phyloP scores from a whole-genome alignment of 345 rosid genomes.

The Raphanus raphanistrum region DNA sequence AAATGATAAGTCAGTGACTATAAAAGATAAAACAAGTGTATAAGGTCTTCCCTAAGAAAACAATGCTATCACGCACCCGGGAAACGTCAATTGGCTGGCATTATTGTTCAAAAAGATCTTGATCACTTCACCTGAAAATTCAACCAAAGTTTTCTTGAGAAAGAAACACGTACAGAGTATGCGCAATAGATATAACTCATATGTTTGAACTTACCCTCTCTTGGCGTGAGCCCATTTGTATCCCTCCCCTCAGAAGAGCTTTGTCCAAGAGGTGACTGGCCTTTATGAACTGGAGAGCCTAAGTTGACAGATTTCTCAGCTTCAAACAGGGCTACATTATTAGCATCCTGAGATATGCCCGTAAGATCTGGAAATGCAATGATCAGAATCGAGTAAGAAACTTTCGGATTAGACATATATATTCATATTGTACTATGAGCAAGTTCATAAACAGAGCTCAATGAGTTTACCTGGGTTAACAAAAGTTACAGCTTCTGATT shows the following conservation, averaged over 20 bases:
- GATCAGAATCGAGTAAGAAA: conserved; percentile 29
- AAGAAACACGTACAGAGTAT: background rate
- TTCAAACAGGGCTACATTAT: conserved; percentile 57
- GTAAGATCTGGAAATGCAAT: conserved; percentile 48
- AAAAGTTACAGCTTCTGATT: conserved; percentile 30
- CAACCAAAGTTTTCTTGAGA: conserved; percentile 26
- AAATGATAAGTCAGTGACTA: background rate
- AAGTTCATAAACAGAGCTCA: conserved; percentile 27
- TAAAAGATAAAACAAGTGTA: background rate
- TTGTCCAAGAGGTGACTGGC: conserved; percentile 68
- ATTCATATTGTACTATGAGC: background rate
- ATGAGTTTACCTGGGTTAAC: conserved; percentile 29
- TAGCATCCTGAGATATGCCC: conserved; percentile 45
- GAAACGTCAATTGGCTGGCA: conserved; percentile 71
- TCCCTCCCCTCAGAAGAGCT: conserved; percentile 46
- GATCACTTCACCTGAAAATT: conserved; percentile 63
- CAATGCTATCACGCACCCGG: conserved; percentile 56
- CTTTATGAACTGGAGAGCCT: conserved; percentile 60
- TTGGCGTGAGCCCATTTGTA: conserved; percentile 55
- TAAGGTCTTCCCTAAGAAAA: background rate
- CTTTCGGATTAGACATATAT: conserved; percentile 33
- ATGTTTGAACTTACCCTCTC: conserved; percentile 53
- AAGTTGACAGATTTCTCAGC: conserved; percentile 80
- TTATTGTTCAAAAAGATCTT: conserved; percentile 58
- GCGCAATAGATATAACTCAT: conserved; percentile 2